Evolutionary conservation across 345 rosid genomes (phyloP).

Genomic region (Pistacia integerrima): DNA sequence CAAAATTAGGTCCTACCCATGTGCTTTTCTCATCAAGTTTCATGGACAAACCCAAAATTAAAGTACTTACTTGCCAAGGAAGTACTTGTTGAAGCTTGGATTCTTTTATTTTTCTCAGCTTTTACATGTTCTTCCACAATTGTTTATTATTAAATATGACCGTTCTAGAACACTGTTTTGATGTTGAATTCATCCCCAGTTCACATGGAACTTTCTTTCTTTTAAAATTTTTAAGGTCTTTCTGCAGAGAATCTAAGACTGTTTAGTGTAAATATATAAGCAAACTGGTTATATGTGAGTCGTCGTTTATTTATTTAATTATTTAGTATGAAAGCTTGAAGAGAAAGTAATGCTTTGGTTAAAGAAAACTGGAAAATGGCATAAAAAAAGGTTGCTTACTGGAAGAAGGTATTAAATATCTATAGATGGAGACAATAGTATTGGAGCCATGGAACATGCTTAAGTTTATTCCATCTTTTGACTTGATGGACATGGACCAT

Average conservation of each 20-base stretch:
- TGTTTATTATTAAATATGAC: no score
- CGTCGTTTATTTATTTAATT: no score
- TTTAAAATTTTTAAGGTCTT: not conserved
- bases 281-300: not conserved
- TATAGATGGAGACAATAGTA: no score
- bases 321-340: no score
- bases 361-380: no score
- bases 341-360: no score
- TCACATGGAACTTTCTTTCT: not conserved
- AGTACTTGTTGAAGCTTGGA: conserved; percentile 5
- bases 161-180: not conserved
- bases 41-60: not conserved
- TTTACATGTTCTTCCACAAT: not conserved
- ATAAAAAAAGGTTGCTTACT: no score
- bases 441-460: not conserved
- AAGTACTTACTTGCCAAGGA: not conserved
- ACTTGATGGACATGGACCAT: not conserved
- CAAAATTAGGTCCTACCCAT: conserved; percentile 15
- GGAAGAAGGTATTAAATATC: no score
- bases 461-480: not conserved
- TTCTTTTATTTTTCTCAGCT: no score
- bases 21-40: not conserved
- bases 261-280: not conserved
- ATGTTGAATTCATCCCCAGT: not conserved
- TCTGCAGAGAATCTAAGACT: not conserved